Evolutionary conservation across 306 rosid species (phyloP).

Genomic region (Medicago truncatula): MtrunA17r5.0-ANR NC_053047.1:14892501-14893000

Average conservation of each 20-base stretch:
- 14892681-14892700: background rate
- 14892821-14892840: constrained; percentile 88
- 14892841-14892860: constrained; percentile 93
- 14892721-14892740: constrained; percentile 8
- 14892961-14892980: constrained; percentile 69
- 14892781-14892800: constrained; percentile 87
- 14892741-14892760: constrained; percentile 62
- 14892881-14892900: constrained; percentile 99
- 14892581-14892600: background rate
- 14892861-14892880: constrained; percentile 94
- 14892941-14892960: constrained; percentile 17
- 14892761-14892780: constrained; percentile 97
- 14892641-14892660: background rate
- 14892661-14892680: background rate
- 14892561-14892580: background rate
- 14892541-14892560: background rate
- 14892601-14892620: constrained; percentile 6
- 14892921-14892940: constrained; percentile 24
- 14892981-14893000: constrained; percentile 88
- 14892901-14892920: constrained; percentile 53
- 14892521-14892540: background rate
- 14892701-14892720: constrained; percentile 9
- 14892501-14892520: background rate
- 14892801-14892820: constrained; percentile 86
- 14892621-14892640: background rate